Evolutionary conservation across 2,329 filamentous ascomycete species (phyloP), one percentile per base, ranked within the genome.

Genomic region (Verticillium longisporum): DNA sequence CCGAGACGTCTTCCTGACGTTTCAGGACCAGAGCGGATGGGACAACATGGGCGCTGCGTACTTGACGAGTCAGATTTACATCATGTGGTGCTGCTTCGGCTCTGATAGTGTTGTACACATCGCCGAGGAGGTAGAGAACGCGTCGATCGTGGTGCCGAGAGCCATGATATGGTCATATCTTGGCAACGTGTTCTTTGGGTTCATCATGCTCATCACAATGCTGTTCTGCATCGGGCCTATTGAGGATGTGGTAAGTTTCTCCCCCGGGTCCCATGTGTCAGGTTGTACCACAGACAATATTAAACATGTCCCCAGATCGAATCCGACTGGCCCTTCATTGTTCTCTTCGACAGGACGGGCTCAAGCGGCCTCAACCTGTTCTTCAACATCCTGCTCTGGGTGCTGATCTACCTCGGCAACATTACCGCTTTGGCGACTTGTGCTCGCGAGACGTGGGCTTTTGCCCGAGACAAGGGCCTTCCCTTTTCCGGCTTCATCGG

Each of bases 1-100:
- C 0, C 62, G 64, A 2, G 66, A 69, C 0, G 70, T 75, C 1
- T 75, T 74, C 26, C 61, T 66, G 0, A 64, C 69, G 6, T 73
- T 71, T 58, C 6, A 57, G 61, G 53, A 64, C 36, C 59, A 62
- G 13, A 64, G 63, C 7, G 61, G 62, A 5, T 66, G 61, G 62
- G 56, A 60, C 11, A 60, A 55, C 36, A 58, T 61, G 56, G 56
- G 54, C 36, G 55, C 55, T 13, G 55, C 55, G 15, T 57, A 57
- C 55, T 36, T 57, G 34, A 57, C 55, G 34, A 57, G 55, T 13
- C 55, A 57, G 55, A 57, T 57, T 36, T 57, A 57, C 55, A 57
- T 57, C 34, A 57, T 57, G 55, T 57, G 55, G 55, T 57, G 55
- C 55, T 57, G 55, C 55, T 57, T 61, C 58, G 62, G 64, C 26